A percentile compares a stretch with the other conserved stretches of the same genome.
phyloP scores from a whole-genome alignment of 176 grass and related monocot species.

The Puccinellia tenuiflora region DNA sequence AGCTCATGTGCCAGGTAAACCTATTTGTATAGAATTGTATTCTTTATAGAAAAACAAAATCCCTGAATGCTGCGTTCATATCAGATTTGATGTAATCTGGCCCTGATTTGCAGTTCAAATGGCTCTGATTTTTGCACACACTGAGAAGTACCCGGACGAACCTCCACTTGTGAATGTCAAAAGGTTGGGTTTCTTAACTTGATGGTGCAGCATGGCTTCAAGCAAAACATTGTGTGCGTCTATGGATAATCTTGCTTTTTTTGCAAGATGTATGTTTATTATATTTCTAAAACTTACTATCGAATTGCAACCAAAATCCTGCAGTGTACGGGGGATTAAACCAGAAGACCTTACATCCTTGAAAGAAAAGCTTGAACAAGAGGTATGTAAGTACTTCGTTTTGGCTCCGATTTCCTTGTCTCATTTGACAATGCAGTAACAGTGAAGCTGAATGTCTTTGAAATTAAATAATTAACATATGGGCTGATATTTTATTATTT shows the following conservation, averaged over 20 bases:
- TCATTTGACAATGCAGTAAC: background rate
- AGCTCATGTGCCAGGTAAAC: constrained; percentile 67
- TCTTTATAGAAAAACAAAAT: background rate
- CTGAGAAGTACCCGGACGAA: constrained; percentile 90
- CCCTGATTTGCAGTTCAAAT: constrained; percentile 73
- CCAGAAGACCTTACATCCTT: constrained; percentile 64
- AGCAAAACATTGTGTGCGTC: background rate
- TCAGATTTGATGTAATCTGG: background rate
- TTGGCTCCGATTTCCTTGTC: background rate
- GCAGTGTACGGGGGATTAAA: constrained; percentile 84
- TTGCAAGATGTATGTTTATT: constrained; percentile 5
- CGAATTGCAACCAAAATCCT: constrained; percentile 22
- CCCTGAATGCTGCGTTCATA: background rate
- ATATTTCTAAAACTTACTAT: constrained; percentile 16
- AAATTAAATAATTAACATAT: constrained; percentile 13
- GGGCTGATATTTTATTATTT: background rate
- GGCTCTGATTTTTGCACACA: constrained; percentile 94
- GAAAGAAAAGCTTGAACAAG: constrained; percentile 82
- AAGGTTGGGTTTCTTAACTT: constrained; percentile 52
- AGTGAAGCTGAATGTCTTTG: background rate
- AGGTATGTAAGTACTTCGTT: constrained; percentile 47
- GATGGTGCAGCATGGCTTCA: constrained; percentile 5
- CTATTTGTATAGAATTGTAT: background rate
- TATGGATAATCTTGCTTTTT: constrained; percentile 3
- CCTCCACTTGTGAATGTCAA: constrained; percentile 83